Conservation (phyloP, 345 rosid species). For the Eucalyptus marginata region DNA sequence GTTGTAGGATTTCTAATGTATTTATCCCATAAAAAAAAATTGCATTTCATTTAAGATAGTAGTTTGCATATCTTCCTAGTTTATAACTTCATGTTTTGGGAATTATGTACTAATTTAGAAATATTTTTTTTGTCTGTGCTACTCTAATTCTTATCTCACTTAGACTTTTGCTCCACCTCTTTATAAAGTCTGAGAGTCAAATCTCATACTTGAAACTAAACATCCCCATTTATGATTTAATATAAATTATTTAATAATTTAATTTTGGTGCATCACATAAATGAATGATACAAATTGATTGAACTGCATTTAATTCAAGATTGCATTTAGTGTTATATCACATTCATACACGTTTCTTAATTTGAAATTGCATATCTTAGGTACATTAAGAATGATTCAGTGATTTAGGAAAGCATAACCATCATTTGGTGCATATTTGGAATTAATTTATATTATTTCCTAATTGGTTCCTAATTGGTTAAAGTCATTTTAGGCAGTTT, state of each 20-base stretch:
- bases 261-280: neutral
- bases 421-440: neutral
- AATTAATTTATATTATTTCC: neutral
- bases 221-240: neutral
- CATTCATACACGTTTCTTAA: too few relatives aligned
- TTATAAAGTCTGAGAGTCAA: too few relatives aligned
- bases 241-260: neutral
- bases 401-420: neutral
- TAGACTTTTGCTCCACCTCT: rapidly evolving
- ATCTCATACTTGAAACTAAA: too few relatives aligned
- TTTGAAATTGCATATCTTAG: neutral
- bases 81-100: neutral
- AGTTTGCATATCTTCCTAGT: neutral
- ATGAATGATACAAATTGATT: neutral
- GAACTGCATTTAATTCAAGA: neutral
- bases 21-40: too few relatives aligned
- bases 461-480: neutral
- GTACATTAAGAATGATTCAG: neutral
- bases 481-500: neutral
- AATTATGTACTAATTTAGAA: neutral
- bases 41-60: neutral
- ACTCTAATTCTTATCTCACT: too few relatives aligned
- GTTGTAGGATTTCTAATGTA: too few relatives aligned
- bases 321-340: neutral
- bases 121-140: too few relatives aligned